Percentiles rank a stretch among this genome's conserved stretches.
phyloP scores from a whole-genome alignment of 2,329 filamentous ascomycete genomes.

The Didymella lethalis region DNA sequence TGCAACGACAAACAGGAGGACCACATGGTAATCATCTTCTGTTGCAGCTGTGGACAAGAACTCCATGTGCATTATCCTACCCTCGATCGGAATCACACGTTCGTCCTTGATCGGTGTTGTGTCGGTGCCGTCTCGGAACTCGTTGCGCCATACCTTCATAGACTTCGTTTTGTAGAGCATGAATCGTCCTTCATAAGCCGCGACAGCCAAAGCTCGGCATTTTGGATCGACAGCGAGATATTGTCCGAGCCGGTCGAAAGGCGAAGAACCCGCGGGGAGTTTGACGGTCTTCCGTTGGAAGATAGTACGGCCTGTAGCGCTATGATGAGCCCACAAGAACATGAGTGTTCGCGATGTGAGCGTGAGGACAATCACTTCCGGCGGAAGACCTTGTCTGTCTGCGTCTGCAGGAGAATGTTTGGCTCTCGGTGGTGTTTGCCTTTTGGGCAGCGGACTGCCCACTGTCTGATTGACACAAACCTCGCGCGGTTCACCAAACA shows the following conservation, averaged over 20 bases:
- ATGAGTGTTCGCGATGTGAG: constrained; percentile 76
- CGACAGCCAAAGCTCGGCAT: constrained; percentile 69
- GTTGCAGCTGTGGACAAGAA: constrained; percentile 80
- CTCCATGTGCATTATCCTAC: constrained; percentile 85
- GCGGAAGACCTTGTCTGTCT: constrained; percentile 58
- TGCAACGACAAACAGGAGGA: constrained; percentile 72
- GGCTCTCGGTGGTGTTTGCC: constrained; percentile 23
- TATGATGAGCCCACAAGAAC: constrained; percentile 73
- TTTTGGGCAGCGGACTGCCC: constrained; percentile 34
- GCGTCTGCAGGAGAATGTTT: constrained; percentile 32
- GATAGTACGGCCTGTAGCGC: constrained; percentile 56
- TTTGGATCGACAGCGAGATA: constrained; percentile 81
- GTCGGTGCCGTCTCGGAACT: constrained; percentile 52
- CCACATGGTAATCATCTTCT: constrained; percentile 70
- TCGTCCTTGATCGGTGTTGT: constrained; percentile 68
- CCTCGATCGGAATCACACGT: constrained; percentile 56
- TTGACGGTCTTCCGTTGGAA: constrained; percentile 70
- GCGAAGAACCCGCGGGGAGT: constrained; percentile 64
- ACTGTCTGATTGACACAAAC: constrained; percentile 23
- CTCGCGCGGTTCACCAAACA: constrained; percentile 66
- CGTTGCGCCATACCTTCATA: constrained; percentile 59
- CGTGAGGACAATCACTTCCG: constrained; percentile 81
- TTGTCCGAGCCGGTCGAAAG: constrained; percentile 65
- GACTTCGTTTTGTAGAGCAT: constrained; percentile 74
- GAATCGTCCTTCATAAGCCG: constrained; percentile 74